phyloP scores from a whole-genome alignment of 2,329 filamentous ascomycete genomes.

The Aspergillus puulaauensis region DNA sequence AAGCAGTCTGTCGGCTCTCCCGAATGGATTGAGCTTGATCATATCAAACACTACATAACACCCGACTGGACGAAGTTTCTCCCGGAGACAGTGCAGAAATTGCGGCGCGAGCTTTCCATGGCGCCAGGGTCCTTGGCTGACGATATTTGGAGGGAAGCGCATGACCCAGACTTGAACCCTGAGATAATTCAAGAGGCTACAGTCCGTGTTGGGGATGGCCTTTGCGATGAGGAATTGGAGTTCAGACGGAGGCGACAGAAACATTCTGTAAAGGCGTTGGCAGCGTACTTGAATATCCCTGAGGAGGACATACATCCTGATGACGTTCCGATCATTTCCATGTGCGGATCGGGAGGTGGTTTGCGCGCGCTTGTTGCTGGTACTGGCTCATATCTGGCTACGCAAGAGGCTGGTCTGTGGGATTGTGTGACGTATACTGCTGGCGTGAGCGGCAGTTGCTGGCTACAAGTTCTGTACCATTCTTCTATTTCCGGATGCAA shows the following conservation, averaged over 20 bases:
- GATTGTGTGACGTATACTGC: conserved; percentile 94
- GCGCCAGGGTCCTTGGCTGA: conserved; percentile 83
- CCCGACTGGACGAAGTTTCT: conserved; percentile 79
- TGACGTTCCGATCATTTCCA: conserved; percentile 88
- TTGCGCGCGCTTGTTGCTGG: conserved; percentile 87
- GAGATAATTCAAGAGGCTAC: conserved; percentile 80
- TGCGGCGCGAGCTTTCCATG: conserved; percentile 85
- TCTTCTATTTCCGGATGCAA: conserved; percentile 71
- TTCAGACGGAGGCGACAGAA: conserved; percentile 70
- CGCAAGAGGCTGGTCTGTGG: conserved; percentile 83
- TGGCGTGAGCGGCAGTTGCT: conserved; percentile 93
- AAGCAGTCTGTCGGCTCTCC: conserved; percentile 41
- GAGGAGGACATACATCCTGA: conserved; percentile 85
- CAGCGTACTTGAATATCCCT: conserved; percentile 75
- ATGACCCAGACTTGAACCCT: conserved; percentile 78
- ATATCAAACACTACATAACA: conserved; percentile 68
- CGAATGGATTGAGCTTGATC: conserved; percentile 49
- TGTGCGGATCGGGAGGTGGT: conserved; percentile 92
- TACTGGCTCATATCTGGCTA: conserved; percentile 79
- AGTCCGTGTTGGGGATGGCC: conserved; percentile 76
- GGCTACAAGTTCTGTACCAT: conserved; percentile 86
- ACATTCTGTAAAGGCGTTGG: conserved; percentile 70
- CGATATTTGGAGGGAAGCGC: conserved; percentile 90
- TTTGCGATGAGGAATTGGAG: conserved; percentile 79
- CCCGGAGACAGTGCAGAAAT: conserved; percentile 74